Evolutionary conservation across 2,329 filamentous ascomycete genomes (phyloP).

Genomic region (Neocatenulostroma microsporum): DNA sequence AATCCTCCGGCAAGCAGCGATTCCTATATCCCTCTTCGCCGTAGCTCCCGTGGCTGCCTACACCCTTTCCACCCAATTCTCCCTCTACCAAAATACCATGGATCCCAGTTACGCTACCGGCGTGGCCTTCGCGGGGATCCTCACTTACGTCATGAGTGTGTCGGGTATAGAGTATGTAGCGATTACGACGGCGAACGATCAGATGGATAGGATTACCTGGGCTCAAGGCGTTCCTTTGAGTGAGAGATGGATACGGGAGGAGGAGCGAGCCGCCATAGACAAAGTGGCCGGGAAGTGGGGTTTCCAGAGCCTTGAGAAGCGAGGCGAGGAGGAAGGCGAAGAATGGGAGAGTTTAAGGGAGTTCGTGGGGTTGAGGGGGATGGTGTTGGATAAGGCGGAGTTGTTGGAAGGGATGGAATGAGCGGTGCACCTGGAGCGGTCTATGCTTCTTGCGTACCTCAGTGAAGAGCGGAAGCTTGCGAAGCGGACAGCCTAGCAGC

Average conservation of each 20-base stretch:
- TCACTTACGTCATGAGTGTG: constrained; percentile 76
- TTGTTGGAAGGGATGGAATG: constrained; percentile 89
- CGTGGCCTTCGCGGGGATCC: constrained; percentile 69
- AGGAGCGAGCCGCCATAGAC: constrained; percentile 82
- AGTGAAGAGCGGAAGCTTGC: too few relatives aligned
- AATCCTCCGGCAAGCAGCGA: constrained; percentile 54
- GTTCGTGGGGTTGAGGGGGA: constrained; percentile 72
- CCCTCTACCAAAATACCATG: constrained; percentile 65
- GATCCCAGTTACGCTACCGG: constrained; percentile 65
- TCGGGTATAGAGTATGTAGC: constrained; percentile 76
- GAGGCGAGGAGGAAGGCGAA: constrained; percentile 82
- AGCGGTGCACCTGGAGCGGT: too few relatives aligned
- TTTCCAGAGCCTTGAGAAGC: constrained; percentile 69
- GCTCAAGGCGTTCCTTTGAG: constrained; percentile 69
- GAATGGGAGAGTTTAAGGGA: constrained; percentile 85
- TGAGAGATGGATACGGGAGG: constrained; percentile 78
- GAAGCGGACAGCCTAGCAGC: too few relatives aligned
- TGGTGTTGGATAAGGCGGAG: constrained; percentile 83
- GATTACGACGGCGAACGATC: constrained; percentile 80
- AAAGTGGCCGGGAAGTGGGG: constrained; percentile 83
- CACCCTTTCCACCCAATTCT: constrained; percentile 59
- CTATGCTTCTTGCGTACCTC: neutral
- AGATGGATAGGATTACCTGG: constrained; percentile 94
- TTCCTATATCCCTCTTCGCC: constrained; percentile 51
- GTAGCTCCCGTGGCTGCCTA: constrained; percentile 62